Evolutionary conservation across 352 stramenopile genomes (phyloP).

Genomic region (Globisporangium middletonii): DNA sequence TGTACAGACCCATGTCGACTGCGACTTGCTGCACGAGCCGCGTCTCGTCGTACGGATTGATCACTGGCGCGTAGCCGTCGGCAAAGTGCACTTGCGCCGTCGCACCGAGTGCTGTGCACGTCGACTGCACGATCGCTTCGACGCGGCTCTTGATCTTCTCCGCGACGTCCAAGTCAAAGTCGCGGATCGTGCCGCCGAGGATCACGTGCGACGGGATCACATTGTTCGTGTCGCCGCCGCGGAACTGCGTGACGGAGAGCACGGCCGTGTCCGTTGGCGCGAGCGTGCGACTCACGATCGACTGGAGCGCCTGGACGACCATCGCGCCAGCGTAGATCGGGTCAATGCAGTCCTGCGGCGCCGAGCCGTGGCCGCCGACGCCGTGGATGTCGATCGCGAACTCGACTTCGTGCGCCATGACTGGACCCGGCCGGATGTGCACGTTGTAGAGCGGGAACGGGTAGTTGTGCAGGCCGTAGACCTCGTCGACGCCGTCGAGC

Average conservation of each 20-base stretch:
- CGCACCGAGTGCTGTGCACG: conserved; percentile 73
- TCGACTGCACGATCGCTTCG: conserved; percentile 80
- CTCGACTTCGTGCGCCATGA: conserved; percentile 90
- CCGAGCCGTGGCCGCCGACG: conserved; percentile 92
- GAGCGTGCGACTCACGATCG: conserved; percentile 87
- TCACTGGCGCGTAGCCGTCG: conserved; percentile 69
- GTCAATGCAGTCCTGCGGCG: conserved; percentile 90
- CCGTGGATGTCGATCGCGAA: conserved; percentile 91
- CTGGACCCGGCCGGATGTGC: conserved; percentile 79
- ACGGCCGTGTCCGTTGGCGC: conserved; percentile 91
- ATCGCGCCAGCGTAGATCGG: conserved; percentile 88
- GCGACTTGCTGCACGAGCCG: conserved; percentile 68
- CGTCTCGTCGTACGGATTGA: conserved; percentile 80
- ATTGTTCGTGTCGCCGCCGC: conserved; percentile 92
- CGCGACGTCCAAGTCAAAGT: conserved; percentile 85
- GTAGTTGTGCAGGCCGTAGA: conserved; percentile 92
- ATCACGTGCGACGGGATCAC: conserved; percentile 87
- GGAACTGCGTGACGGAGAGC: conserved; percentile 88
- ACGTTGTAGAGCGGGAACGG: conserved; percentile 88
- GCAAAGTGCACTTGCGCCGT: conserved; percentile 55
- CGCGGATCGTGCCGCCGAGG: conserved; percentile 90
- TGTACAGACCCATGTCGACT: conserved; percentile 59
- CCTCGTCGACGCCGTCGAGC: conserved; percentile 78
- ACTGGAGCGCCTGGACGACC: conserved; percentile 91
- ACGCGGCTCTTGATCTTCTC: conserved; percentile 81